A percentile compares a stretch with the other conserved stretches of the same genome.
Evolutionary conservation across 2,329 filamentous ascomycete genomes (phyloP).

Genomic region (Rhexocercosporidium sp.): DNA sequence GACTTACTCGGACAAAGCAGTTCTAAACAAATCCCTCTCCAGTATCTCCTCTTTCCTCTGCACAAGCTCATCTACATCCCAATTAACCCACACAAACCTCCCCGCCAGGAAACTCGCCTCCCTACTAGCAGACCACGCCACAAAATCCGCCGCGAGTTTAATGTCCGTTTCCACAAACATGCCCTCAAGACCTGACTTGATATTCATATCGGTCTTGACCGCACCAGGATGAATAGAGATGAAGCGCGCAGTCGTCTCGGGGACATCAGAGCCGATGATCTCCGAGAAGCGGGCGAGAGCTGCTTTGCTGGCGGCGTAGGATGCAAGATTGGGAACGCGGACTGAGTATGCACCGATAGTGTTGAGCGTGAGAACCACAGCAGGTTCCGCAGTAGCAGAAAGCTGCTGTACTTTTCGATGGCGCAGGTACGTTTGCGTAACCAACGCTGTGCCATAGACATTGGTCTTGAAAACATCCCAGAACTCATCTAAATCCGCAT

Average conservation of each 20-base stretch:
- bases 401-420: not conserved
- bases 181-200: constrained; percentile 11
- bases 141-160: constrained; percentile 10
- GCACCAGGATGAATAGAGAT: constrained; percentile 10
- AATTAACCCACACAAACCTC: constrained; percentile 52
- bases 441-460: constrained; percentile 2
- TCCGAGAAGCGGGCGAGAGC: not conserved
- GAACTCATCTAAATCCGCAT: constrained; percentile 13
- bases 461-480: constrained; percentile 20
- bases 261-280: not conserved
- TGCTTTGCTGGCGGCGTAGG: not conserved
- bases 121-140: constrained; percentile 23
- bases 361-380: constrained; percentile 2
- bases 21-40: not conserved
- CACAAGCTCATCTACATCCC: constrained; percentile 54
- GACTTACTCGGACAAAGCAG: not conserved
- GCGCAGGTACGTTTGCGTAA: not conserved
- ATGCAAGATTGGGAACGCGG: not conserved
- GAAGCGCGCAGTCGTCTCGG: not conserved
- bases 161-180: not conserved
- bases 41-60: not conserved
- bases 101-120: constrained; percentile 53
- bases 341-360: not conserved
- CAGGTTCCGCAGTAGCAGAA: not conserved
- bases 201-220: constrained; percentile 10